Conservation (phyloP, 2,329 filamentous ascomycete species). For the Aspergillus sp. region DNA sequence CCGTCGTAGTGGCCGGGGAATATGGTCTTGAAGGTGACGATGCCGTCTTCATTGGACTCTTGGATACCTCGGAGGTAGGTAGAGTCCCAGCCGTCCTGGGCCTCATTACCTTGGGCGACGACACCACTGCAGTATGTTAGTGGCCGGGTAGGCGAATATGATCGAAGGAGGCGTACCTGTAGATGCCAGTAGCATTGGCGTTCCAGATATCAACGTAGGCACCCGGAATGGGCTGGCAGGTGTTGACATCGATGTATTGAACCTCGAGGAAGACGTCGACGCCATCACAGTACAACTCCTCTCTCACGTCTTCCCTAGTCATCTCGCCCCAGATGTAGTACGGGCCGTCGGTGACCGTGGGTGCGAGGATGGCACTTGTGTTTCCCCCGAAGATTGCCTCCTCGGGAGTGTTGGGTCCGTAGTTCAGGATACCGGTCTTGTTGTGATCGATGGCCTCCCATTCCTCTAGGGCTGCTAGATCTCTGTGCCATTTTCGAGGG, state of each 20-base stretch:
- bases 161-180: slow-evolving; percentile 33
- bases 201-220: slow-evolving; percentile 49
- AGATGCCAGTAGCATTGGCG: slow-evolving; percentile 49
- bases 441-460: slow-evolving; percentile 43
- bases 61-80: slow-evolving; percentile 53
- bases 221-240: slow-evolving; percentile 41
- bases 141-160: slow-evolving; percentile 6
- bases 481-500: slow-evolving; percentile 34
- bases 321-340: slow-evolving; percentile 49
- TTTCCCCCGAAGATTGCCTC: slow-evolving; percentile 41
- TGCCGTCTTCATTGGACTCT: slow-evolving; percentile 47
- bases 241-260: slow-evolving; percentile 49
- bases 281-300: slow-evolving; percentile 39
- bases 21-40: slow-evolving; percentile 50
- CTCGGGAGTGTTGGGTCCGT: slow-evolving; percentile 28
- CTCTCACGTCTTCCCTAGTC: slow-evolving; percentile 43
- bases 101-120: slow-evolving; percentile 28
- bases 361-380: slow-evolving; percentile 45
- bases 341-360: slow-evolving; percentile 46
- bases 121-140: slow-evolving; percentile 24
- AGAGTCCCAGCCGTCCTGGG: slow-evolving; percentile 32
- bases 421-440: slow-evolving; percentile 33
- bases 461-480: slow-evolving; percentile 37
- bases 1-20: slow-evolving; percentile 51
- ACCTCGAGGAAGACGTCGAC: slow-evolving; percentile 47